Base-by-base conservation (phyloP, 768 basidiomycete species). In the Termitomyces titanicus region DNA sequence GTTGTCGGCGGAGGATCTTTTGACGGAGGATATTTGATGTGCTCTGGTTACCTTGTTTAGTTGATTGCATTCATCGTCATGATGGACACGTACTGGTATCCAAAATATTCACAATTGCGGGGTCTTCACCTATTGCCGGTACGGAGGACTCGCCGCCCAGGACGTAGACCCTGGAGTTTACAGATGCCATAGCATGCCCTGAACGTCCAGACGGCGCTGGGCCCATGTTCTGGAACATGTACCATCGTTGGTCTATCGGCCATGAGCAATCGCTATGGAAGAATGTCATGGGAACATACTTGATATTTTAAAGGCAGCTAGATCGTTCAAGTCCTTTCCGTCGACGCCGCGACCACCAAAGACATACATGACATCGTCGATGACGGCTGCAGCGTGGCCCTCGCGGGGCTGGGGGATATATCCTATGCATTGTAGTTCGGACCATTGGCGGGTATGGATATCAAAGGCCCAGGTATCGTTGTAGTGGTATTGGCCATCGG, bases 171-270 rank as follows among this genome's bases (percentile, higher is more conserved):
- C 87, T 83, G 46, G 86, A 81, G 29, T 92, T 93, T 66, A 90
- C 86, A 12, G 92, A 86, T 7, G 95, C 93, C 94, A 99, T 96
- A n/a, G 96, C 92, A 71, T 99, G 97, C 2, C 97, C 97, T 9
- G 93, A 95, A 47, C 97, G 82, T 3, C 93, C 92, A 38, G 79
- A 86, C 0, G 97, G 97, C 15, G 92, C 83, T 17, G 96, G 96
- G 0, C 97, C 97, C 97, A 99, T 99, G 67, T 98, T 97, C 71
- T 98, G 94, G 77, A 99, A 99, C 93, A 95, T 98, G 74, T 95
- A 99, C 97, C 97, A 99, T 63, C 97, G 81, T 66, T 94, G 92
- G 71, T 94, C 96, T 98, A 67, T 29, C 17, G 10, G 24, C 34
- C 22, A 57, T 39, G 27, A 49, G 61, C 47, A 61, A 51, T n/a